Evolutionary conservation across 2,329 filamentous ascomycete genomes (phyloP).

Genomic region (Calonectria pseudoturangicola): DNA sequence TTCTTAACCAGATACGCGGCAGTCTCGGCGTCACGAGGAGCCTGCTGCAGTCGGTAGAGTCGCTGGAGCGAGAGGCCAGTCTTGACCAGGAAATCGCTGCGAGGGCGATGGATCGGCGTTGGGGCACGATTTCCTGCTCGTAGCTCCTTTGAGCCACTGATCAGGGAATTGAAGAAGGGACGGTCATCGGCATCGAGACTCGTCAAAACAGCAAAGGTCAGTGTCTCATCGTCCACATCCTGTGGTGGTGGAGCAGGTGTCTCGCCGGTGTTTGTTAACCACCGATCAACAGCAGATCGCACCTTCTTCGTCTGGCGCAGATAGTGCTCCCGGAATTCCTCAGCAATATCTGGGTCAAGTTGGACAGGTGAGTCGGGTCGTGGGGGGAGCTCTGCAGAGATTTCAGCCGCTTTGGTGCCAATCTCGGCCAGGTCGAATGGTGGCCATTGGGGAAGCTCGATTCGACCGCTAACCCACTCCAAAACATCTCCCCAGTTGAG

Average conservation of each 20-base stretch:
- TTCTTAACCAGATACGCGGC: slow-evolving; percentile 92
- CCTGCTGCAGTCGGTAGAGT: slow-evolving; percentile 83
- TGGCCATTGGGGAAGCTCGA: slow-evolving; percentile 91
- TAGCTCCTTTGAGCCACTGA: slow-evolving; percentile 77
- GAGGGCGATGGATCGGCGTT: slow-evolving; percentile 78
- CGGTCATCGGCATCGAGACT: slow-evolving; percentile 85
- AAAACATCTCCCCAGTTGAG: slow-evolving; percentile 97
- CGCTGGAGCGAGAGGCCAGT: slow-evolving; percentile 88
- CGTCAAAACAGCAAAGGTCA: slow-evolving; percentile 94
- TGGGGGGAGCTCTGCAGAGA: slow-evolving; percentile 75
- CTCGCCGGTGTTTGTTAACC: slow-evolving; percentile 88
- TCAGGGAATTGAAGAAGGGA: slow-evolving; percentile 87
- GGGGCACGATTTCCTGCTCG: slow-evolving; percentile 77
- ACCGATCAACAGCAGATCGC: slow-evolving; percentile 91
- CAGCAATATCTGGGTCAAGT: slow-evolving; percentile 94
- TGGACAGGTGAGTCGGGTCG: slow-evolving; percentile 79
- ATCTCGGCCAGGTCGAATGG: slow-evolving; percentile 85
- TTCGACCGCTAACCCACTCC: slow-evolving; percentile 91
- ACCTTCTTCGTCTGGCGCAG: slow-evolving; percentile 94
- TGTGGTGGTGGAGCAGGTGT: slow-evolving; percentile 84
- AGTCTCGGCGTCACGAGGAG: slow-evolving; percentile 89
- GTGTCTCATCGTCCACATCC: slow-evolving; percentile 94
- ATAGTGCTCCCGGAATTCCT: slow-evolving; percentile 95
- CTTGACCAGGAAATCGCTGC: slow-evolving; percentile 84
- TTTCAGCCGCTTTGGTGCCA: slow-evolving; percentile 75